These are phyloP conservation scores for Fusarium pininemorale DNA, from an alignment of 2,329 filamentous ascomycete genomes.

Conservation along the genomic window DNA sequence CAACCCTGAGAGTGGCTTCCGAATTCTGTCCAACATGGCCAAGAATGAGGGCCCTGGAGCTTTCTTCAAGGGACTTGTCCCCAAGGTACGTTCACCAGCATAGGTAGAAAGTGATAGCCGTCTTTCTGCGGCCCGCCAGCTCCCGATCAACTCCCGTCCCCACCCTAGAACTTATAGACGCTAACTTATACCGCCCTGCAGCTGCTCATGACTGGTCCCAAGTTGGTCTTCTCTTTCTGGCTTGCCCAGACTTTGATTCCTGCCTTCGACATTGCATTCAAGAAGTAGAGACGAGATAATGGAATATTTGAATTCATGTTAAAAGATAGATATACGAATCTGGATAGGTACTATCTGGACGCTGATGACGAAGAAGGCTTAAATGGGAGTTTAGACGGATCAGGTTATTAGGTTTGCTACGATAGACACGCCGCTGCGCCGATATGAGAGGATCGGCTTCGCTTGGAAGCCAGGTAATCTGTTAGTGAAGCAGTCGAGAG, in stretches of 20 bases:
- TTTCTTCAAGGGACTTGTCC: slow-evolving; percentile 98
- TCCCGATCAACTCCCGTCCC: slow-evolving; percentile 10
- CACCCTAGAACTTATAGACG: slow-evolving; percentile 13
- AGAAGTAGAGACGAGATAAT: slow-evolving; percentile 27
- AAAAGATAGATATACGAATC: slow-evolving; percentile 26
- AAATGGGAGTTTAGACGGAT: slow-evolving; percentile 37
- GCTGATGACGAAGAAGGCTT: slow-evolving; percentile 1
- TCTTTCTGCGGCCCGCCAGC: background rate
- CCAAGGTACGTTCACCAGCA: slow-evolving; percentile 69
- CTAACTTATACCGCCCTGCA: slow-evolving; percentile 45
- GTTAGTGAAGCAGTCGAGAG: slow-evolving; percentile 22
- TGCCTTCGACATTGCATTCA: slow-evolving; percentile 72
- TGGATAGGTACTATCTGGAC: slow-evolving; percentile 27
- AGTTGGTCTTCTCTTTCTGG: slow-evolving; percentile 99
- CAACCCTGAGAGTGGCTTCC: slow-evolving; percentile 93
- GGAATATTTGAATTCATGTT: slow-evolving; percentile 15
- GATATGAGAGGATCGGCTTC: slow-evolving; percentile 28
- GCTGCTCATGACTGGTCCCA: slow-evolving; percentile 98
- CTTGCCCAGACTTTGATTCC: slow-evolving; percentile 98
- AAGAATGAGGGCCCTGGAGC: slow-evolving; percentile 84
- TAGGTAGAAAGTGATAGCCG: background rate
- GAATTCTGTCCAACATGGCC: slow-evolving; percentile 91
- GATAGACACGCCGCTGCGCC: slow-evolving; percentile 34
- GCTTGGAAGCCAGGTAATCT: background rate
- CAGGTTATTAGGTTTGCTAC: slow-evolving; percentile 32